These are phyloP conservation scores for Staphylotrichum tortipilum DNA, from an alignment of 495 filamentous ascomycete species.

Conservation along the genomic window DNA sequence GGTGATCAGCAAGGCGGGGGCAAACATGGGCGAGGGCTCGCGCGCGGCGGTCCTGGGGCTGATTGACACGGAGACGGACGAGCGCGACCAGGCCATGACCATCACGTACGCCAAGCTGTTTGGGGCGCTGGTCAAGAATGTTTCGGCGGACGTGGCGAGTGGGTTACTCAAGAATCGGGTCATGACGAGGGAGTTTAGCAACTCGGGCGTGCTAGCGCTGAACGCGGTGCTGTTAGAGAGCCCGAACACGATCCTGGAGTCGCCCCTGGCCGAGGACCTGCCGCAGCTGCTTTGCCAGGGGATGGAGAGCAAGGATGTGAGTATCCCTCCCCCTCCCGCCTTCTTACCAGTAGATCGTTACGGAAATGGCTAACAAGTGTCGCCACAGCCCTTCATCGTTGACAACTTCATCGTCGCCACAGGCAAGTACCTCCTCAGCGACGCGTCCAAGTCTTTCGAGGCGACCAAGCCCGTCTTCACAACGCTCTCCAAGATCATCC, in stretches of 20 bases:
- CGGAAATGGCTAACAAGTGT: constrained; percentile 5
- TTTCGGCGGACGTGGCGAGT: constrained; percentile 56
- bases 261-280: constrained; percentile 58
- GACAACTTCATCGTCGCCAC: constrained; percentile 88
- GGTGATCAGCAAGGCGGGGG: constrained; percentile 87
- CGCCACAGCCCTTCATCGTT: constrained; percentile 64
- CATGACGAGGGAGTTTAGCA: constrained; percentile 59
- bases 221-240: constrained; percentile 83
- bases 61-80: constrained; percentile 76
- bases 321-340: constrained; percentile 3
- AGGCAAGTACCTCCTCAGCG: constrained; percentile 82
- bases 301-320: constrained; percentile 64
- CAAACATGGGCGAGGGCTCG: constrained; percentile 87
- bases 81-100: constrained; percentile 63
- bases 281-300: constrained; percentile 70
- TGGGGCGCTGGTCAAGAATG: constrained; percentile 76
- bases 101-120: constrained; percentile 86
- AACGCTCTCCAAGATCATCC: constrained; percentile 61
- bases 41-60: constrained; percentile 70
- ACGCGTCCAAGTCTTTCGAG: constrained; percentile 55
- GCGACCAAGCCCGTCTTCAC: constrained; percentile 70
- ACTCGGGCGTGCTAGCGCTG: constrained; percentile 63
- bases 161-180: constrained; percentile 74
- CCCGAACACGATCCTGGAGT: constrained; percentile 54
- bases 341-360: neutral